These are phyloP conservation scores for Cladosporium cucumerinum DNA, from an alignment of 2,329 filamentous ascomycete species.

Conservation along the genomic window DNA sequence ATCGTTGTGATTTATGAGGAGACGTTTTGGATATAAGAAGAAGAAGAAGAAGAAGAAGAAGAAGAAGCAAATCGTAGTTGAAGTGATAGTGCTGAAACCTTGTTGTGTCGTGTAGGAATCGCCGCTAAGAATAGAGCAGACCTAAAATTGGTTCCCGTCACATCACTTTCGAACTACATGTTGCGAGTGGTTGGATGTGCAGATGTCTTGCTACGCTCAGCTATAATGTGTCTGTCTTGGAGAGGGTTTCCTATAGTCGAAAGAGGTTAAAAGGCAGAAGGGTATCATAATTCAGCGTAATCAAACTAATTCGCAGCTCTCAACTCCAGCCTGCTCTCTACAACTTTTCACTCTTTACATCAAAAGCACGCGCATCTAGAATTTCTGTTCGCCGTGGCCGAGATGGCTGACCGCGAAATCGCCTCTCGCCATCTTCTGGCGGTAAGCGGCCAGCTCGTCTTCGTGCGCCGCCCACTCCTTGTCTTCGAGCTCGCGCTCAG, in stretches of 20 bases:
- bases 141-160: not conserved
- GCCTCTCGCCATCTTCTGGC: constrained; percentile 29
- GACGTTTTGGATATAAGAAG: not conserved
- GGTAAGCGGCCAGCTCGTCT: constrained; percentile 34
- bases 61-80: not conserved
- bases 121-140: not conserved
- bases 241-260: no score
- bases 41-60: no score
- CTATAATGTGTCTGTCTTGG: no score
- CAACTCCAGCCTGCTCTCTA: not conserved
- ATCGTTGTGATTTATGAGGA: not conserved
- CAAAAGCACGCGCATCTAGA: not conserved
- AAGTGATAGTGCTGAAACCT: not conserved
- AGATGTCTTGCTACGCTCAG: not conserved
- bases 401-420: constrained; percentile 24
- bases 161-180: not conserved
- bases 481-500: constrained; percentile 48
- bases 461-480: constrained; percentile 44
- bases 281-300: constrained; percentile 10
- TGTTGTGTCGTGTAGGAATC: not conserved
- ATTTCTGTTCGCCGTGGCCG: constrained; percentile 12
- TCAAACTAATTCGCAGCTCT: not conserved
- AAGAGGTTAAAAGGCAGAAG: not conserved
- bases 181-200: not conserved
- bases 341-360: not conserved